phyloP scores from a whole-genome alignment of 306 rosid species.

The Lablab purpureus region DNA sequence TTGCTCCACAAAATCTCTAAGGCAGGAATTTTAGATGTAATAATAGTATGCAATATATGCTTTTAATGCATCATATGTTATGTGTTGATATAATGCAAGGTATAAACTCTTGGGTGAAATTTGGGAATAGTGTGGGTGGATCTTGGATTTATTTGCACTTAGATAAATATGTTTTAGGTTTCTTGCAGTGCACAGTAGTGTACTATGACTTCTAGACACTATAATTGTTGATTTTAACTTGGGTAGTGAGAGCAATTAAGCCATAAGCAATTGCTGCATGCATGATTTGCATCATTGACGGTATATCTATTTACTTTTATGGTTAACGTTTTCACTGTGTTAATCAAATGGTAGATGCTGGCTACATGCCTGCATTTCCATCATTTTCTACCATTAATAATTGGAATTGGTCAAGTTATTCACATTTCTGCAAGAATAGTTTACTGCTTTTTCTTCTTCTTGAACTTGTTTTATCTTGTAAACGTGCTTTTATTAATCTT shows the following conservation, averaged over 20 bases:
- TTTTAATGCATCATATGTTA: background rate
- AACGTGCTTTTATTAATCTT: slow-evolving; percentile 27
- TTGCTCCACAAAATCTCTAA: background rate
- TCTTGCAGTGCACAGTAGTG: background rate
- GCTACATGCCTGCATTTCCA: background rate
- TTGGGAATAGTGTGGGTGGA: background rate
- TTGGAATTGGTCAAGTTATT: slow-evolving; percentile 22
- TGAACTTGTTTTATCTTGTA: slow-evolving; percentile 14
- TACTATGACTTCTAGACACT: slow-evolving; percentile 2
- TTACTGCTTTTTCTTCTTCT: slow-evolving; percentile 18
- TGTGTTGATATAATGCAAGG: background rate
- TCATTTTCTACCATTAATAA: slow-evolving; percentile 2
- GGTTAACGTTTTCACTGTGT: background rate
- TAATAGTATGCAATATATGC: background rate
- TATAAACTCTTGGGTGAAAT: background rate
- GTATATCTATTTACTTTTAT: background rate
- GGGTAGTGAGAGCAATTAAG: slow-evolving; percentile 2
- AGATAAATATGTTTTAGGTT: background rate
- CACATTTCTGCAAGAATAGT: background rate
- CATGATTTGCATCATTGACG: slow-evolving; percentile 10
- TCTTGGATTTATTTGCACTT: background rate
- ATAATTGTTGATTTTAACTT: slow-evolving; percentile 5
- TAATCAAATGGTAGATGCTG: background rate
- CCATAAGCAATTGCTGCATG: slow-evolving; percentile 1
- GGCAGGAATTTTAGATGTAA: background rate